Conservation (phyloP, 1,139 yeast genomes). For the Scheffersomyces quercinus region DNA sequence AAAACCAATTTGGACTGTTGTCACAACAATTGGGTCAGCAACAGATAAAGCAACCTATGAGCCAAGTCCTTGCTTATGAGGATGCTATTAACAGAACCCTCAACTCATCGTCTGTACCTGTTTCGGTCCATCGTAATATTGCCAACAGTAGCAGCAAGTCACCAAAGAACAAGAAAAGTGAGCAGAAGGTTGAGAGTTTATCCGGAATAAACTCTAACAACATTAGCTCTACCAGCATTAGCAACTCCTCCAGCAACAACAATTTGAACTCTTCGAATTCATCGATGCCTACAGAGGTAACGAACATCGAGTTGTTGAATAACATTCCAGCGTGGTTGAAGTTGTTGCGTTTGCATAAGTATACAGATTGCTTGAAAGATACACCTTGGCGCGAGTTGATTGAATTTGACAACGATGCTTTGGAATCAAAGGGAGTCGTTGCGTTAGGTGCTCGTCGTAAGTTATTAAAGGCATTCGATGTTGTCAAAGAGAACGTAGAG, state of each 20-base stretch:
- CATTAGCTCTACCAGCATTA: conserved; percentile 11
- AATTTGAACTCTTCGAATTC: conserved; percentile 17
- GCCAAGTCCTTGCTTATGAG: conserved; percentile 22
- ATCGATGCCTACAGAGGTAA: conserved; percentile 61
- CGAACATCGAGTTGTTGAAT: conserved; percentile 61
- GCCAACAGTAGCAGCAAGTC: conserved; percentile 10
- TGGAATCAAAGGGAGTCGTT: conserved; percentile 80
- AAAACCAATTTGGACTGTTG: conserved; percentile 1
- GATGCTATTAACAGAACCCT: conserved; percentile 38
- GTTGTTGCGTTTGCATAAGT: conserved; percentile 85
- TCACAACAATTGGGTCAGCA: conserved; percentile 9
- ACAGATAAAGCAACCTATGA: conserved; percentile 8
- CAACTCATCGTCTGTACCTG: conserved; percentile 43
- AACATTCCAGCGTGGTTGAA: conserved; percentile 95
- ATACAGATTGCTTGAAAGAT: conserved; percentile 79
- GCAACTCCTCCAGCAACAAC: conserved; percentile 7
- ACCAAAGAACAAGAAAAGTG: conserved; percentile 7
- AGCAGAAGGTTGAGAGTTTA: conserved; percentile 10
- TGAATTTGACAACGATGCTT: conserved; percentile 63
- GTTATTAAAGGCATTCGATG: conserved; percentile 85
- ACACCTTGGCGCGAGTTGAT: conserved; percentile 80
- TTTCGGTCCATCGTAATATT: conserved; percentile 16
- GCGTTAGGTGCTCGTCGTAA: conserved; percentile 96
- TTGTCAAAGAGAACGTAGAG: conserved; percentile 46
- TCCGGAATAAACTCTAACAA: conserved; percentile 14